A percentile compares a stretch with the other conserved stretches of the same genome.
phyloP scores from a whole-genome alignment of 306 rosid species.

The Cucurbita ficifolia region DNA sequence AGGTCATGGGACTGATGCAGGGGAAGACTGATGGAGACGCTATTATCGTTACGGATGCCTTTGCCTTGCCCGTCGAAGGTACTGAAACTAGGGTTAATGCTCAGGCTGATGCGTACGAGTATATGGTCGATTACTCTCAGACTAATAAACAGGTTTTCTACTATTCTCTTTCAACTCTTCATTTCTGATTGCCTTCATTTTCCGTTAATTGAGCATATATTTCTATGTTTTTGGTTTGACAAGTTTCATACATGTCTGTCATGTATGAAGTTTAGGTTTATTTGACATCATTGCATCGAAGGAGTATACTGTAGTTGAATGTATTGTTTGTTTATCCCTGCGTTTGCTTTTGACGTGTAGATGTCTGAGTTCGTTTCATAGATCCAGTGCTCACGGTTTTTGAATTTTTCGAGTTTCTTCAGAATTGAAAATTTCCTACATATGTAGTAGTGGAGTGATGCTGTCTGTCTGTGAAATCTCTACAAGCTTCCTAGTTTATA shows the following conservation, averaged over 20 bases:
- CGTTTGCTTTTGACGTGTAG: neutral
- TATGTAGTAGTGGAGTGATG: neutral
- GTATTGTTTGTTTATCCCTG: neutral
- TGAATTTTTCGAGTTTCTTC: neutral
- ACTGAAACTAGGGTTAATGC: constrained; percentile 98
- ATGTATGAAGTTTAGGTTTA: neutral
- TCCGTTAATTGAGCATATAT: neutral
- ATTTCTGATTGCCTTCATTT: neutral
- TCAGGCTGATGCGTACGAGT: constrained; percentile 95
- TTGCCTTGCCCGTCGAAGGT: constrained; percentile 89
- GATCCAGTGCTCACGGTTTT: neutral
- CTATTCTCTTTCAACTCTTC: neutral
- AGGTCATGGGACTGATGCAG: constrained; percentile 98
- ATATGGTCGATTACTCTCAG: constrained; percentile 93
- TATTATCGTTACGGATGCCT: constrained; percentile 92
- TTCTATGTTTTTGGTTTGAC: neutral
- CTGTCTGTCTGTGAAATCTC: neutral
- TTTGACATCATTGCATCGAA: neutral
- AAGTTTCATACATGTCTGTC: neutral
- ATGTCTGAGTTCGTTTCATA: neutral
- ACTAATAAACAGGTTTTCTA: constrained; percentile 68
- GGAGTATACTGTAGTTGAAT: neutral
- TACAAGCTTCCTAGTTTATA: neutral
- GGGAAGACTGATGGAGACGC: constrained; percentile 85
- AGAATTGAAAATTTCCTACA: neutral